These are phyloP conservation scores for Linnemannia elongata DNA, from an alignment of 192 early-diverging fungal genomes.

Conservation along the genomic window DNA sequence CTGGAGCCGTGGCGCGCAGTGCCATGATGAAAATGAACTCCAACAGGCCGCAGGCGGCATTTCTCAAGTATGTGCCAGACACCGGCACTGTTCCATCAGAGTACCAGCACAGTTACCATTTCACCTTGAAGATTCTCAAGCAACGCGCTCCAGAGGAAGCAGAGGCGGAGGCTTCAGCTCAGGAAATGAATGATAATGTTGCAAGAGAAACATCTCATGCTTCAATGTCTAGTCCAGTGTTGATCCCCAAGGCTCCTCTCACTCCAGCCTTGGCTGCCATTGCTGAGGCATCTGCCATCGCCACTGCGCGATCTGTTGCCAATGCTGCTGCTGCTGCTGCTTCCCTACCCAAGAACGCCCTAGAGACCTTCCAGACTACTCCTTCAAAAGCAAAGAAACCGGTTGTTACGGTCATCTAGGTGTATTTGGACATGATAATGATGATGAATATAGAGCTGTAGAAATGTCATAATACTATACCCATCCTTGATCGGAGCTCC, in stretches of 20 bases:
- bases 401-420: background rate
- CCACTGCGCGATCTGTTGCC: background rate
- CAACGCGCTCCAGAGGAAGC: background rate
- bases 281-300: background rate
- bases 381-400: background rate
- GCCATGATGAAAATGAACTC: conserved; percentile 15
- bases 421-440: too few species aligned
- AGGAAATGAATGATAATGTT: background rate
- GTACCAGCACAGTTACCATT: background rate
- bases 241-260: background rate
- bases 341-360: background rate
- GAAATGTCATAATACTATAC: too few species aligned
- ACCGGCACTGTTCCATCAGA: background rate
- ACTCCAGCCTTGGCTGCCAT: background rate
- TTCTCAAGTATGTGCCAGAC: conserved; percentile 13
- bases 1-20: background rate
- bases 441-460: too few species aligned
- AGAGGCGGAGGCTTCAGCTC: background rate
- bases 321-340: background rate
- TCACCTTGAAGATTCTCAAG: background rate
- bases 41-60: conserved; percentile 18
- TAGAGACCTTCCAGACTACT: background rate
- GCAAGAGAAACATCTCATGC: background rate
- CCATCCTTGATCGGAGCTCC: too few species aligned
- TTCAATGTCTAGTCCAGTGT: background rate